phyloP scores from a whole-genome alignment of 371 early-diverging fungal genomes.

The Mucor plumbeus region DNA sequence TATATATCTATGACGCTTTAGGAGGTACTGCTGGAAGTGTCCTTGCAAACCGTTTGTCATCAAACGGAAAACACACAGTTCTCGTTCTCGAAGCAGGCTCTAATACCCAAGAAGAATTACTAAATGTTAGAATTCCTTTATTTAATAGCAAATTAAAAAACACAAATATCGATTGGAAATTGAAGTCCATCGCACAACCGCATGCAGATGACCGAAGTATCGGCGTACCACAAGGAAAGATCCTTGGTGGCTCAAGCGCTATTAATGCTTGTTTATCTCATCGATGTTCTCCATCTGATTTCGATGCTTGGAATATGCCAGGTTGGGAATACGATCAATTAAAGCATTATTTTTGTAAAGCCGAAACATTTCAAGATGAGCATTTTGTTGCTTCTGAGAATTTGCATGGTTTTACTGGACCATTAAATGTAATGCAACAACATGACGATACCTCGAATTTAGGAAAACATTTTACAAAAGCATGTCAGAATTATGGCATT shows the following conservation, averaged over 20 bases:
- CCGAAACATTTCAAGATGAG: conserved; percentile 20
- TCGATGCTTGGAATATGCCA: conserved; percentile 25
- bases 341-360: conserved; percentile 30
- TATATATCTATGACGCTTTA: background rate
- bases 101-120: conserved; percentile 13
- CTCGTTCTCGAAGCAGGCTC: conserved; percentile 33
- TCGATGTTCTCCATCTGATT: conserved; percentile 41
- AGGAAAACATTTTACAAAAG: conserved; percentile 22
- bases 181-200: conserved; percentile 16
- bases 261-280: conserved; percentile 47
- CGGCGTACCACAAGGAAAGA: conserved; percentile 39
- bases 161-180: conserved; percentile 26
- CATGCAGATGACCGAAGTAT: conserved; percentile 23
- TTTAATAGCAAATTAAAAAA: conserved; percentile 28
- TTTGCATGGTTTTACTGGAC: conserved; percentile 31
- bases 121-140: conserved; percentile 21
- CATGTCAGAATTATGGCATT: conserved; percentile 27
- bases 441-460: background rate
- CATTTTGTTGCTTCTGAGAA: background rate
- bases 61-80: conserved; percentile 10
- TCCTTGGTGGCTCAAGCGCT: conserved; percentile 44
- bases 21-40: conserved; percentile 40
- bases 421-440: conserved; percentile 21
- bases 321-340: conserved; percentile 29
- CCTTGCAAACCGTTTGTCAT: conserved; percentile 32